A percentile compares a stretch with the other conserved stretches of the same genome.
Conservation (phyloP, 768 basidiomycete genomes). For the Candolleomyces aberdarensis region DNA sequence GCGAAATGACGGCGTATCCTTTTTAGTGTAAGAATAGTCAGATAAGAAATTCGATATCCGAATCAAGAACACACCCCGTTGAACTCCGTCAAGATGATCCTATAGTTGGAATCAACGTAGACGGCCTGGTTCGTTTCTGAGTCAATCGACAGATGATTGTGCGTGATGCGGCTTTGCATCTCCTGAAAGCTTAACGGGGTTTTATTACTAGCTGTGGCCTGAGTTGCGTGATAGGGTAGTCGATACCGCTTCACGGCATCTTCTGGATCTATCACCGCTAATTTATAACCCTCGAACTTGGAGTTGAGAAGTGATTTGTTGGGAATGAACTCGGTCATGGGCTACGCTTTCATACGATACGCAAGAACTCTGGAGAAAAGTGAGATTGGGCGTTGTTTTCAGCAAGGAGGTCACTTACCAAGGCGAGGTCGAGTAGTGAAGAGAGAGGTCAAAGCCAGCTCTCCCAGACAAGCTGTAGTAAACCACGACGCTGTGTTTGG, state of each 20-base stretch:
- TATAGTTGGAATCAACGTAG: slow-evolving; percentile 66
- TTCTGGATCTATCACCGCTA: slow-evolving; percentile 61
- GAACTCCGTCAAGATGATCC: slow-evolving; percentile 57
- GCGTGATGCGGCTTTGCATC: slow-evolving; percentile 78
- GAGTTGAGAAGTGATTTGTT: slow-evolving; percentile 65
- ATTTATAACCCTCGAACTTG: slow-evolving; percentile 83
- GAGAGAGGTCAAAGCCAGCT: too few species aligned
- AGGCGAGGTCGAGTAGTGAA: too few species aligned
- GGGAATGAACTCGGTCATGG: slow-evolving; percentile 36
- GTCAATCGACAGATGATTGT: slow-evolving; percentile 71
- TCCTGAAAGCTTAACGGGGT: slow-evolving; percentile 73
- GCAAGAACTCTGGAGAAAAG: neutral
- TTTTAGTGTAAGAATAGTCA: slow-evolving; percentile 22
- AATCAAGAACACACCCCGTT: slow-evolving; percentile 46
- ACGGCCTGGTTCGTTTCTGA: slow-evolving; percentile 43
- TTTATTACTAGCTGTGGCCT: slow-evolving; percentile 58
- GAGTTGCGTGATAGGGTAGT: slow-evolving; percentile 54
- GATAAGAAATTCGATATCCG: slow-evolving; percentile 7
- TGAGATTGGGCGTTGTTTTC: neutral
- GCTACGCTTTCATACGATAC: neutral
- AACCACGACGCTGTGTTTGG: too few species aligned
- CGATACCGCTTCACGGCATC: slow-evolving; percentile 46
- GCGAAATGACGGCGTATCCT: slow-evolving; percentile 57
- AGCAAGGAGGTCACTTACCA: neutral
- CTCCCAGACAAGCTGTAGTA: too few species aligned